Evolutionary conservation across 1,139 yeast genomes (phyloP).

Genomic region (Geotrichum siamense): DNA sequence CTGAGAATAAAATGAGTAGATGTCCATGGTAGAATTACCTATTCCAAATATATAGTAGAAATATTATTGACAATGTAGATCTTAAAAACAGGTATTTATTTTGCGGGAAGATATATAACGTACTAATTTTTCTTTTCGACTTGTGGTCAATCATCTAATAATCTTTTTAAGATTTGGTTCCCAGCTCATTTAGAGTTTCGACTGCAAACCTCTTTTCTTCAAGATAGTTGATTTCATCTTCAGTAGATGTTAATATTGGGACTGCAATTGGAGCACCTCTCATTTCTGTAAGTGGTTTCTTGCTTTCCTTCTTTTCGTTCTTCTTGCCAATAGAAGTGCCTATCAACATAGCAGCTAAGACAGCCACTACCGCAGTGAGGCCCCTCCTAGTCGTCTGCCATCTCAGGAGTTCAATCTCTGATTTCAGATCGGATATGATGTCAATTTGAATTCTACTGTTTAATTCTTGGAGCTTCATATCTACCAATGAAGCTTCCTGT

Average conservation of each 20-base stretch:
- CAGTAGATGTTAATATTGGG: constrained; percentile 28
- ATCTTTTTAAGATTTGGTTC: neutral
- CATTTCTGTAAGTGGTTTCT: constrained; percentile 29
- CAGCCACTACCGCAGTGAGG: constrained; percentile 48
- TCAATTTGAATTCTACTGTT: constrained; percentile 82
- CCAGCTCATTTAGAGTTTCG: constrained; percentile 22
- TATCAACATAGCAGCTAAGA: constrained; percentile 45
- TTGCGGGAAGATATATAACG: too few relatives aligned
- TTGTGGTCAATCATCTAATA: too few relatives aligned
- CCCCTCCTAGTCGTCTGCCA: constrained; percentile 96
- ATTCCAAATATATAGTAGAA: too few relatives aligned
- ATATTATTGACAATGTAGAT: too few relatives aligned
- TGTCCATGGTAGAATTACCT: too few relatives aligned
- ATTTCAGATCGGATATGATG: constrained; percentile 70
- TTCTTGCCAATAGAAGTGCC: constrained; percentile 43
- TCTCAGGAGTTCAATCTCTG: constrained; percentile 79
- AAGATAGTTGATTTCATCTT: constrained; percentile 25
- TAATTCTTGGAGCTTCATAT: constrained; percentile 71
- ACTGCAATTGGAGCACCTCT: constrained; percentile 27
- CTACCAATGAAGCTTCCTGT: constrained; percentile 60
- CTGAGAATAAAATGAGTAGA: too few relatives aligned
- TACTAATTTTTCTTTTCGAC: neutral
- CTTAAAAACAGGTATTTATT: too few relatives aligned
- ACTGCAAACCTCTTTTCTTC: constrained; percentile 26
- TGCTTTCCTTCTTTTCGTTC: constrained; percentile 29